Conservation (phyloP, 805 yeast species). For the Hanseniaspora mollemarum region DNA sequence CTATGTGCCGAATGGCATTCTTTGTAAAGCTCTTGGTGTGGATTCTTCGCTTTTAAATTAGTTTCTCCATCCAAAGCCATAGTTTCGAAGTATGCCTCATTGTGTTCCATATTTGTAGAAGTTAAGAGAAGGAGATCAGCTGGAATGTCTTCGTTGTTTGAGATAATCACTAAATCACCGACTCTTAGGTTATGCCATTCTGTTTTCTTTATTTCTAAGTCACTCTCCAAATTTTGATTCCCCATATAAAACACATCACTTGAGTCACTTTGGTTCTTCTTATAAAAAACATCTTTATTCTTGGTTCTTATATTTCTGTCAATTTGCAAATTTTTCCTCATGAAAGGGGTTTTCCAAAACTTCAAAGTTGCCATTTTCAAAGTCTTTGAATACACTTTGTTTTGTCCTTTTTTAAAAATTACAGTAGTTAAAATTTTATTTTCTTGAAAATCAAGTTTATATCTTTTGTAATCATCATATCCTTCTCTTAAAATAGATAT, state of each 20-base stretch:
- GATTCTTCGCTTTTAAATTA: constrained; percentile 62
- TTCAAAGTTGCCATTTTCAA: constrained; percentile 1
- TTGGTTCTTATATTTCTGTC: background rate
- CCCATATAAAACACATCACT: background rate
- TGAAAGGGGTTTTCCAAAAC: background rate
- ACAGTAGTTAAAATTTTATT: constrained; percentile 47
- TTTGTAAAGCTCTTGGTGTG: constrained; percentile 53
- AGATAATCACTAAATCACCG: constrained; percentile 70
- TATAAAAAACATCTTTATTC: constrained; percentile 1
- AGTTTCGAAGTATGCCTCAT: constrained; percentile 74
- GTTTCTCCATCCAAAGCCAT: constrained; percentile 98
- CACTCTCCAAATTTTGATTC: background rate
- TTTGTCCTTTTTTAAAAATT: constrained; percentile 21
- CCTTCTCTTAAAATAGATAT: constrained; percentile 90
- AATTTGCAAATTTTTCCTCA: background rate
- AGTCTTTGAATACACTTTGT: background rate
- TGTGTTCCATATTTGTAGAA: constrained; percentile 42
- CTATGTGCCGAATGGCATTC: constrained; percentile 40
- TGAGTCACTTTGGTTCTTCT: background rate
- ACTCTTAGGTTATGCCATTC: constrained; percentile 72
- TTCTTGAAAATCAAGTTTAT: constrained; percentile 72
- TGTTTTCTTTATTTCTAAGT: constrained; percentile 17
- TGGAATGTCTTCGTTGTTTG: constrained; percentile 84
- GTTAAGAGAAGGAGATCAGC: constrained; percentile 74
- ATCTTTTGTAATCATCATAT: constrained; percentile 82